Evolutionary conservation across 768 basidiomycete species (phyloP), one percentile per base, ranked within the genome.

Genomic region (Agaricus subrufescens): DNA sequence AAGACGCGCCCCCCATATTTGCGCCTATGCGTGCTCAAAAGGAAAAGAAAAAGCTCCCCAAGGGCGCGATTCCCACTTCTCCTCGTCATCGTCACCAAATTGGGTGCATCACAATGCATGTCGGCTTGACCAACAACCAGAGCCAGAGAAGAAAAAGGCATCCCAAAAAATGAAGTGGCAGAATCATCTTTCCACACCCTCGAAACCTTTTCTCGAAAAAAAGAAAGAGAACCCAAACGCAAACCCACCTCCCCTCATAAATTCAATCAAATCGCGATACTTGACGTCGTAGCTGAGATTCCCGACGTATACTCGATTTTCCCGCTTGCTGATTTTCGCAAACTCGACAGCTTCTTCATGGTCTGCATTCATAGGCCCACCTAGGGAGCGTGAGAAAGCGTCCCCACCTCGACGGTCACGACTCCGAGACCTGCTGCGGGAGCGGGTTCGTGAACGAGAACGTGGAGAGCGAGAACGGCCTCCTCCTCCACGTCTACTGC

Each of bases 191-290:
- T 34, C 40, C 60, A 65, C 69, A 61, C 58, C 66, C 63, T 63
- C 68, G 34, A 34, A 34, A 34, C 34, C 34, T 34, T 34, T 34
- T 34, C 66, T 66, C 48, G 23, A 68, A 54, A 71, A 67, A 60
- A 72, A 67, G 74, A 69, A 73, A 68, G 61, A 72, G 66, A 75
- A 70, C 74, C 76, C 80, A 44, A 86, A 85, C 83, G 23, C 31
- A 84, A 76, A 94, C 95, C 89, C 91, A 97, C 95, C 94, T 94
- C 92, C 91, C 88, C 91, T 84, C 94, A 97, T 96, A 71, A 97
- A 98, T 86, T 98, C 94, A 84, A 95, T 94, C 73, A 99, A 81
- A 79, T 98, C 97, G 75, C 94, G 85, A 77, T 96, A 98, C 76
- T 89, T 95, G 86, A 94, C 92, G 72, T 96, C 92, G 80, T 98